Percentiles rank a stretch among this genome's conserved stretches.
Evolutionary conservation across 805 yeast species (phyloP).

Genomic region (Komagataella kurtzmanii): DNA sequence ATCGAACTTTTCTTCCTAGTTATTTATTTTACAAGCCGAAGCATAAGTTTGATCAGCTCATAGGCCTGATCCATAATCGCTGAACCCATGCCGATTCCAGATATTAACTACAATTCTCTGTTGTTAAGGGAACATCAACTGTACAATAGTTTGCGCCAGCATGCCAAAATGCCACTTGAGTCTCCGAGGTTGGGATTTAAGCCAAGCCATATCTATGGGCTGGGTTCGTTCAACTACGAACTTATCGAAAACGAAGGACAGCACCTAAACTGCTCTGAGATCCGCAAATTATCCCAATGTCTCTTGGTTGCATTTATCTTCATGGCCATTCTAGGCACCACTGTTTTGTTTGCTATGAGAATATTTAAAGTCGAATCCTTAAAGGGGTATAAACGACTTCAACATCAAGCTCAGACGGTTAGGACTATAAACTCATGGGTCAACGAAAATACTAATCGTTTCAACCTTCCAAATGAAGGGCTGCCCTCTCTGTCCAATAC

Average conservation of each 20-base stretch:
- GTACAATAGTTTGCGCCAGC: slow-evolving; percentile 10
- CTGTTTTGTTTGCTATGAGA: neutral
- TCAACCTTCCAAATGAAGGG: neutral
- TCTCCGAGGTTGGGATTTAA: slow-evolving; percentile 12
- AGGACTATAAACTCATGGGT: neutral
- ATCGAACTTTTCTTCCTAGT: neutral
- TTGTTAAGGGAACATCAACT: slow-evolving; percentile 18
- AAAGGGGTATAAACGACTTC: neutral
- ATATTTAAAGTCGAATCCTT: neutral
- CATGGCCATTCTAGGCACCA: neutral
- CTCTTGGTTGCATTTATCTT: neutral
- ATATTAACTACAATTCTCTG: slow-evolving; percentile 17
- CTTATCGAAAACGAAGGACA: neutral
- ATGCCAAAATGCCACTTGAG: slow-evolving; percentile 1
- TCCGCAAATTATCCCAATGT: neutral
- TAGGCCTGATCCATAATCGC: neutral
- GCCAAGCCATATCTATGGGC: slow-evolving; percentile 16
- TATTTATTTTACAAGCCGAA: neutral
- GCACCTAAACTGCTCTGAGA: neutral
- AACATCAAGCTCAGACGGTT: neutral
- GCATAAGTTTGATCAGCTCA: neutral
- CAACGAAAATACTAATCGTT: neutral
- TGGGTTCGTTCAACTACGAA: slow-evolving; percentile 15
- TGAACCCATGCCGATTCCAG: slow-evolving; percentile 16
- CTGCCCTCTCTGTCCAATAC: neutral